A percentile compares a stretch with the other conserved stretches of the same genome.
Evolutionary conservation across 108 stramenopile species (phyloP).

Genomic region (Cylindrotheca closterium): DNA sequence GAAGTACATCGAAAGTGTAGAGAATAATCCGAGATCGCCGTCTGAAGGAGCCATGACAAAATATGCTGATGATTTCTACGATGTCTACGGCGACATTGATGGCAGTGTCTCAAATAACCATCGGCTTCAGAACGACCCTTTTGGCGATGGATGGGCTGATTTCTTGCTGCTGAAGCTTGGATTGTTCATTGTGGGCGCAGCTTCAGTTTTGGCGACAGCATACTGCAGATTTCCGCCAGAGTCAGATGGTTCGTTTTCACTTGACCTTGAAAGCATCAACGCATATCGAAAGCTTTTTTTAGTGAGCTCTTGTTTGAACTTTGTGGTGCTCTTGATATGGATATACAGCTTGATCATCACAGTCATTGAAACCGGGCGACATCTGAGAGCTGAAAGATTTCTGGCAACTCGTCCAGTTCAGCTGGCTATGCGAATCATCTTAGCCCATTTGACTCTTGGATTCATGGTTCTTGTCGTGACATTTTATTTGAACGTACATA

Average conservation of each 20-base stretch:
- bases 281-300: constrained; percentile 49
- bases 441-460: constrained; percentile 37
- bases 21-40: constrained; percentile 5
- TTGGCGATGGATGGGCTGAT: constrained; percentile 63
- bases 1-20: constrained; percentile 43
- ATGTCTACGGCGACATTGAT: constrained; percentile 70
- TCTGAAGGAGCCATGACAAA: constrained; percentile 3
- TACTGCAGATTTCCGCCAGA: constrained; percentile 48
- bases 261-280: constrained; percentile 38
- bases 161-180: constrained; percentile 69
- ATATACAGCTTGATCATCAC: constrained; percentile 45
- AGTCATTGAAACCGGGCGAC: constrained; percentile 54
- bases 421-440: constrained; percentile 63
- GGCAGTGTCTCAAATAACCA: constrained; percentile 46
- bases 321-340: constrained; percentile 56
- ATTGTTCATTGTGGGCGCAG: constrained; percentile 46
- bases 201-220: constrained; percentile 41
- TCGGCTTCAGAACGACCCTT: constrained; percentile 66
- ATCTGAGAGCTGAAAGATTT: constrained; percentile 65
- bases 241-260: constrained; percentile 15
- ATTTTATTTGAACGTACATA: constrained; percentile 20
- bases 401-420: constrained; percentile 82
- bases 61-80: constrained; percentile 51
- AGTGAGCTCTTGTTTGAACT: constrained; percentile 50
- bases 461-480: constrained; percentile 28